Conservation (phyloP, 495 filamentous ascomycete genomes). For the Penicillium crystallinum region DNA sequence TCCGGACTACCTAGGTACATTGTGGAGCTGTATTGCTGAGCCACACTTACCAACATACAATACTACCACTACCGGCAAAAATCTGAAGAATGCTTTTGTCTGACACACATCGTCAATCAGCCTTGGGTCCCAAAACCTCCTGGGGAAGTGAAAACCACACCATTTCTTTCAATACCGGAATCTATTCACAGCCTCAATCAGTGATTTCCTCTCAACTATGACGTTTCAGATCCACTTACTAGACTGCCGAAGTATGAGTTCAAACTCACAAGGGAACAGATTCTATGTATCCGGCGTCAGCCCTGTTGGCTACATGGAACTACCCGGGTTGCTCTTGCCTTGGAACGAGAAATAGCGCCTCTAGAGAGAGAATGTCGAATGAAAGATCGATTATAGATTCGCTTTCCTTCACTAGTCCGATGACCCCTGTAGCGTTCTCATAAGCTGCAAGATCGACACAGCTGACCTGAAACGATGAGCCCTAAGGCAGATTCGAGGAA, state of each 20-base stretch:
- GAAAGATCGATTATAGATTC: slow-evolving; percentile 63
- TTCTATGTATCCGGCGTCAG: slow-evolving; percentile 38
- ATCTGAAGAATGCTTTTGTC: slow-evolving; percentile 89
- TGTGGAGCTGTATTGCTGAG: slow-evolving; percentile 11
- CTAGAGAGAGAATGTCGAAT: slow-evolving; percentile 84
- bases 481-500: slow-evolving; percentile 14
- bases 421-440: slow-evolving; percentile 46
- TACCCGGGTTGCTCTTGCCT: slow-evolving; percentile 37
- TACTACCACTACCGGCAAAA: slow-evolving; percentile 79
- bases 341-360: slow-evolving; percentile 87
- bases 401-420: slow-evolving; percentile 63
- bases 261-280: slow-evolving; percentile 83
- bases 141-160: slow-evolving; percentile 24
- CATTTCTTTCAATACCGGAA: slow-evolving; percentile 89
- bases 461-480: not conserved
- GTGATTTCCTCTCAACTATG: slow-evolving; percentile 9
- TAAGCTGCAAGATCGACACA: slow-evolving; percentile 6
- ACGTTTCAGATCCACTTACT: slow-evolving; percentile 33
- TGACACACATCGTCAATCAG: slow-evolving; percentile 25
- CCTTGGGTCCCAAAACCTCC: slow-evolving; percentile 21
- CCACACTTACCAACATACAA: slow-evolving; percentile 60
- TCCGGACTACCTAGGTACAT: no score
- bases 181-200: slow-evolving; percentile 38
- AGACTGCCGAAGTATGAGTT: slow-evolving; percentile 87
- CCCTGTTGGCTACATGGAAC: slow-evolving; percentile 2